Conservation (phyloP, 805 yeast genomes). For the Danielozyma ontarioensis region DNA sequence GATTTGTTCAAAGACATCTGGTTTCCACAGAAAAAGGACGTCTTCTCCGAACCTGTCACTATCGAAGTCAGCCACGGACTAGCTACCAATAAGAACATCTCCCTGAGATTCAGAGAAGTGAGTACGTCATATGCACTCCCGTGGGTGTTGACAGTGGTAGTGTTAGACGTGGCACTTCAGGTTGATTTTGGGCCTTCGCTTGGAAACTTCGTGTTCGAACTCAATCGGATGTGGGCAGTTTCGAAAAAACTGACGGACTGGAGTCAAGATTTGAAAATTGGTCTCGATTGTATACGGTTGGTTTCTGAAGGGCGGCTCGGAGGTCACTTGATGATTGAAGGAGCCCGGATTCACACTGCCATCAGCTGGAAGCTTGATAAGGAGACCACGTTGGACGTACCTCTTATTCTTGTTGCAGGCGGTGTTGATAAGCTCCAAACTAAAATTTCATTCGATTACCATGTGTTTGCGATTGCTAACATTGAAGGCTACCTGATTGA, state of each 20-base stretch:
- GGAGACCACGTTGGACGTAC: conserved; percentile 46
- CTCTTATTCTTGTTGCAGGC: conserved; percentile 59
- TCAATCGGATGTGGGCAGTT: conserved; percentile 64
- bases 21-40: conserved; percentile 41
- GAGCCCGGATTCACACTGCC: conserved; percentile 54
- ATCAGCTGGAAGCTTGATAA: conserved; percentile 60
- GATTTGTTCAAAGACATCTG: conserved; percentile 80
- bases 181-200: conserved; percentile 82
- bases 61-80: conserved; percentile 6
- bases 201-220: conserved; percentile 53
- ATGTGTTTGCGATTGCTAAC: conserved; percentile 67
- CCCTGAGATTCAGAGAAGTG: conserved; percentile 49
- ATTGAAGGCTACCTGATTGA: conserved; percentile 45
- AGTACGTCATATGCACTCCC: conserved; percentile 65
- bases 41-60: background rate
- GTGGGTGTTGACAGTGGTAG: conserved; percentile 59
- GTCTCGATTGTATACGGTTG: conserved; percentile 48
- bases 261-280: conserved; percentile 66
- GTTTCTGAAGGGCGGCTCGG: conserved; percentile 75
- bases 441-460: conserved; percentile 77
- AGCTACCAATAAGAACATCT: conserved; percentile 33
- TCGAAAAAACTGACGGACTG: conserved; percentile 62
- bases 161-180: conserved; percentile 47
- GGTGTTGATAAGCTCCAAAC: conserved; percentile 52
- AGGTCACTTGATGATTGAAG: conserved; percentile 51